Evolutionary conservation across 139 green algal genomes (phyloP).

Genomic region (Tetradesmus lagerheimii): DNA sequence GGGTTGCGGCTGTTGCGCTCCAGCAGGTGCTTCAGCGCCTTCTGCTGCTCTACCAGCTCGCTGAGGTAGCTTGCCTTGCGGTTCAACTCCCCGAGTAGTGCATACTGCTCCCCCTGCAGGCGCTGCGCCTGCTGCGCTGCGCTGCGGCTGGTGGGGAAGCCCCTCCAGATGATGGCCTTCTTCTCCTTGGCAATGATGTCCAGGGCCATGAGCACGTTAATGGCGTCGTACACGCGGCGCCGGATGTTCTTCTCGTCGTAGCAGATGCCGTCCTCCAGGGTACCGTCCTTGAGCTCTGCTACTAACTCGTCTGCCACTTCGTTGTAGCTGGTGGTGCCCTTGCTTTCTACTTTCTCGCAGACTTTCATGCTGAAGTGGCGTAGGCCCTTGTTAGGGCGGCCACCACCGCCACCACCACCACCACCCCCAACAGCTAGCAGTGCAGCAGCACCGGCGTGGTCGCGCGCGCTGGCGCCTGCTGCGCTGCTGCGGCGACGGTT

Average conservation of each 20-base stretch:
- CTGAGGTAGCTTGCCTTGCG: conserved; percentile 69
- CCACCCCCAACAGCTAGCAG: neutral
- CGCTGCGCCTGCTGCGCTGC: conserved; percentile 51
- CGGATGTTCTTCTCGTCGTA: conserved; percentile 96
- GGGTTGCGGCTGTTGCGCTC: conserved; percentile 65
- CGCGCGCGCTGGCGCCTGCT: neutral
- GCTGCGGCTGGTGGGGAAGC: conserved; percentile 48
- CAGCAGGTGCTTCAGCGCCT: conserved; percentile 76
- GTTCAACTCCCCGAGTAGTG: conserved; percentile 53
- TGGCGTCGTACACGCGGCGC: conserved; percentile 96
- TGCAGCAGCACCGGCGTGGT: neutral
- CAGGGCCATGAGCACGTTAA: conserved; percentile 98
- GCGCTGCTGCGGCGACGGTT: neutral
- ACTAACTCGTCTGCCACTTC: conserved; percentile 98
- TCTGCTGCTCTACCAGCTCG: conserved; percentile 80
- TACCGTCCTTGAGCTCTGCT: conserved; percentile 56
- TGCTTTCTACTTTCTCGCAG: conserved; percentile 93
- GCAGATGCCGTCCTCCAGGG: conserved; percentile 47
- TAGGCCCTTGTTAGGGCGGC: conserved; percentile 75
- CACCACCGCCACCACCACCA: neutral
- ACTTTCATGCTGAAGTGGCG: conserved; percentile 91
- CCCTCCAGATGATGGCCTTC: conserved; percentile 79
- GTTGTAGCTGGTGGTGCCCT: conserved; percentile 93
- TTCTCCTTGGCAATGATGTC: conserved; percentile 95
- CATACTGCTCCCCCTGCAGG: conserved; percentile 55